These are phyloP conservation scores for Vigna angularis DNA, from an alignment of 306 rosid genomes.

Conservation along the genomic window DNA sequence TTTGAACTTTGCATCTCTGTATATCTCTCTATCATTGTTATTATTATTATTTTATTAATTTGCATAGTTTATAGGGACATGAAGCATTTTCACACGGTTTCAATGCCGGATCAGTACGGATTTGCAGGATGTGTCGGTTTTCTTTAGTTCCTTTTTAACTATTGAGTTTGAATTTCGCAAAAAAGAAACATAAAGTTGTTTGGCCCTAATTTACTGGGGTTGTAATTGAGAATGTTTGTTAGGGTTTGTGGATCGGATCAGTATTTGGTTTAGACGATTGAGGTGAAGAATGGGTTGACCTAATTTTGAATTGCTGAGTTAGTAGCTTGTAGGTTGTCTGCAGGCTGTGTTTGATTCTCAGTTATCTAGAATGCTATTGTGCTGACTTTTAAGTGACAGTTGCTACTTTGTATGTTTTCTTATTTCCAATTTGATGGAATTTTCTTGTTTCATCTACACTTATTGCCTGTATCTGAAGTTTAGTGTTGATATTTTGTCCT, in stretches of 20 bases:
- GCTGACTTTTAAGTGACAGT: neutral
- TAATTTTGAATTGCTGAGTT: slow-evolving; percentile 31
- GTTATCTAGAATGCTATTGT: neutral
- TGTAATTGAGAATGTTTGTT: slow-evolving; percentile 14
- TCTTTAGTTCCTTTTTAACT: neutral
- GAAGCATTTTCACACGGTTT: slow-evolving; percentile 19
- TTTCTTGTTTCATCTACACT: neutral
- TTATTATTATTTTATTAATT: neutral
- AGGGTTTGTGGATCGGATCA: slow-evolving; percentile 45
- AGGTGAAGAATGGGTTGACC: neutral
- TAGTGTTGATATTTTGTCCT: slow-evolving; percentile 2
- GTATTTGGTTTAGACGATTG: neutral
- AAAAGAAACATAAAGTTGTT: neutral
- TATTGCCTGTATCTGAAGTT: neutral
- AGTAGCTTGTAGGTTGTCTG: neutral
- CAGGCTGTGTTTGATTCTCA: neutral
- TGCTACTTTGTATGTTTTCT: neutral
- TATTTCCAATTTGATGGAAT: neutral
- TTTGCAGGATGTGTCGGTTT: slow-evolving; percentile 27
- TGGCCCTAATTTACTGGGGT: neutral
- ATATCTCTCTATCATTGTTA: neutral
- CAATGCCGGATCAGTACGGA: slow-evolving; percentile 40
- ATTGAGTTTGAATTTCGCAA: slow-evolving; percentile 20
- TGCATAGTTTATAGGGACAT: neutral
- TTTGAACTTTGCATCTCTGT: neutral